These are phyloP conservation scores for Theobroma grandiflorum DNA, from an alignment of 441 rosid genomes.

Conservation along the genomic window DNA sequence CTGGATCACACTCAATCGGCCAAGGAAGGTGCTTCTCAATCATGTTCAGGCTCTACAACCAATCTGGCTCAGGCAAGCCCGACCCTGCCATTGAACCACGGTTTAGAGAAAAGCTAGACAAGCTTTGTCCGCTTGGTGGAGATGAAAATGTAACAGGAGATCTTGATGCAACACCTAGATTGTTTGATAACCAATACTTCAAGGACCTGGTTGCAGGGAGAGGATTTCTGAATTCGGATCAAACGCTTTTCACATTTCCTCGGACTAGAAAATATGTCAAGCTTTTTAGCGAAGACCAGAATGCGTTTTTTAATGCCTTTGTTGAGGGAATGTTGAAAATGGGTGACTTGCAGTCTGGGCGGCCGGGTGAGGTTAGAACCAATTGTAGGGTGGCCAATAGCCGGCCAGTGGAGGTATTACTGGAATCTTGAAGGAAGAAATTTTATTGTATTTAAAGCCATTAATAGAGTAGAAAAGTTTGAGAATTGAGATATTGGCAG, in stretches of 20 bases:
- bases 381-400: slow-evolving; percentile 73
- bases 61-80: slow-evolving; percentile 72
- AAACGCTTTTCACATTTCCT: slow-evolving; percentile 65
- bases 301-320: slow-evolving; percentile 69
- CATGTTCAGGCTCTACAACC: slow-evolving; percentile 89
- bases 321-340: slow-evolving; percentile 83
- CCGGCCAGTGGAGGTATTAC: slow-evolving; percentile 34
- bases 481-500: neutral
- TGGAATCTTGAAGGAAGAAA: slow-evolving; percentile 36
- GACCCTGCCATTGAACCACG: slow-evolving; percentile 71
- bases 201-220: slow-evolving; percentile 79
- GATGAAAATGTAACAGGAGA: slow-evolving; percentile 74
- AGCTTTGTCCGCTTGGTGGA: slow-evolving; percentile 71
- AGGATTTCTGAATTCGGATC: slow-evolving; percentile 90
- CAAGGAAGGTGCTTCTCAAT: slow-evolving; percentile 86
- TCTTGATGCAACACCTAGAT: slow-evolving; percentile 74
- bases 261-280: slow-evolving; percentile 61
- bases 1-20: slow-evolving; percentile 94
- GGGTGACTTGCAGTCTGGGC: slow-evolving; percentile 81
- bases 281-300: slow-evolving; percentile 57
- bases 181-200: slow-evolving; percentile 80
- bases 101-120: slow-evolving; percentile 57
- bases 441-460: neutral
- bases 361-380: slow-evolving; percentile 76
- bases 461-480: neutral